Evolutionary conservation across 108 stramenopile genomes (phyloP), one percentile per base, ranked within the genome.

Genomic region (Aureococcus anophagefferens): DNA sequence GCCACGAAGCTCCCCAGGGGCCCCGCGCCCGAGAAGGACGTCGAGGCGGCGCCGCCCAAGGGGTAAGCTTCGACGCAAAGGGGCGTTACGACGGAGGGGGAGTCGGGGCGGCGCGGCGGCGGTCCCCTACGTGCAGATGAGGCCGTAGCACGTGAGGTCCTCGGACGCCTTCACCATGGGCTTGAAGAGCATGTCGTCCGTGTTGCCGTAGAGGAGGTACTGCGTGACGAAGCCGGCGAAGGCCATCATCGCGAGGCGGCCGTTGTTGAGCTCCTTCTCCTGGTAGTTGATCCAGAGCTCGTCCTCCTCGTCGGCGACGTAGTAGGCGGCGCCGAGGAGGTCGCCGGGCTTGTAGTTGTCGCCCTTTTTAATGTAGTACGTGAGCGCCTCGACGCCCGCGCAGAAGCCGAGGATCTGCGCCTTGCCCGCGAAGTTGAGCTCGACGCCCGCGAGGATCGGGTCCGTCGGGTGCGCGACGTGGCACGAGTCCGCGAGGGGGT

Each of bases 201-300:
- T 28, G 51, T 59, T 59, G 51, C 51, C 51, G 51, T 25, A 16
- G 51, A 59, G 51, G 21, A 1, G 7, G 51, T 59, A 59, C 51
- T 59, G 51, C 21, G 51, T 25, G 51, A 59, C 13, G 51, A 59
- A 59, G 21, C 51, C 51, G 21, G 51, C 51, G 51, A 59, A 59
- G 21, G 51, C 51, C 7, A 59, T 1, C 51, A 59, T 59, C 51
- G 51, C 51, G 17, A 59, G 25, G 17, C 51, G 17, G 51, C 51
- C 51, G 51, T 59, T 59, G 51, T 59, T 59, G 21, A 65, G 33
- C 65, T 65, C 65, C 84, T 91, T 93, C 85, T 91, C 91, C 76
- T 93, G 92, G 88, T 93, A 93, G 63, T 82, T 80, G 44, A 93
- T 90, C 92, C 92, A 93, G 30, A 89, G 88, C 68, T 89, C 90